Base-by-base conservation (phyloP, 2,329 filamentous ascomycete genomes). In the Phoma sp. region DNA sequence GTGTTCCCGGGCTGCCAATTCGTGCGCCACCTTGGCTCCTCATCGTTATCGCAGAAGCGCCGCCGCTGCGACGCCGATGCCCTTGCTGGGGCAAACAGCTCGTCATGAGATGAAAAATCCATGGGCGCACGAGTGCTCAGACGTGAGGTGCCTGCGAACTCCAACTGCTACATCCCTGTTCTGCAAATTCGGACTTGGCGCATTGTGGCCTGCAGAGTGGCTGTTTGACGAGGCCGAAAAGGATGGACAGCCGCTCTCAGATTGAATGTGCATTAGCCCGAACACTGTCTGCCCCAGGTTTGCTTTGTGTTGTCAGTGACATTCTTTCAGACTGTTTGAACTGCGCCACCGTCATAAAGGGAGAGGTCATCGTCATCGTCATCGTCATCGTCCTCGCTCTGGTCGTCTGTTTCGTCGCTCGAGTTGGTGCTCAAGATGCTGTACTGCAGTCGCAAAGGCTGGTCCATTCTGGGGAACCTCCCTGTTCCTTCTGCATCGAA, bases 201-300 rank as follows among this genome's bases (percentile, higher is more conserved):
- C 48, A 39, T 57, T 33, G 47, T 36, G 38, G 39, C 49, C 34
- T 42, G 42, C 29, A 46, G 46, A 49, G 43, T 53, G 40, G 55
- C 58, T 45, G 58, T 59, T 63, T 63, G 52, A 56, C 25, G n/a
- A 40, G 26, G 37, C 56, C 47, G n/a, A 45, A 58, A 42, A 21
- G 40, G 43, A 26, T 15, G 12, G 17, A 30, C 37, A 33, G 32
- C 21, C 23, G 29, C 42, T 37, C 28, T 53, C 25, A 37, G 45
- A 17, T 7, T 37, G 15, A 17, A 14, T 21, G 29, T 39, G 17
- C 9, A 26, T 18, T 42, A 36, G 23, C n/a, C 45, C 26, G 42
- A 33, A 45, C 39, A 39, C 25, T 32, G 25, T 38, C 32, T 42
- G 30, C 26, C 42, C 42, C 38, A 38, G 33, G 20, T 38, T 6